Base-by-base conservation (phyloP, 257 asterid species). In the Nicotiana undulata region DNA sequence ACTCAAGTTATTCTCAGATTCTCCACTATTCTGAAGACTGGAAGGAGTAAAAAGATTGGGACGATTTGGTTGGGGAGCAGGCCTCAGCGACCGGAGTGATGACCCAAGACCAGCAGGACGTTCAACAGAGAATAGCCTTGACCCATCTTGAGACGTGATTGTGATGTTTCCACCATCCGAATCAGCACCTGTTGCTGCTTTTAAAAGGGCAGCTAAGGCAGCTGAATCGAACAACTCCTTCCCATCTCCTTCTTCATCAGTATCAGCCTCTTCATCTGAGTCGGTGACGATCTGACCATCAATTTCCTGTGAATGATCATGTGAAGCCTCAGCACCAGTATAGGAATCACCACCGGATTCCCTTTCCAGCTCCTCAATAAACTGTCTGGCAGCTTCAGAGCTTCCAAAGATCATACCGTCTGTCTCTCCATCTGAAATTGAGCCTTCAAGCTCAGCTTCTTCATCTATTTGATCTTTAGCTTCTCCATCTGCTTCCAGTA, bases 101-200 rank as follows among this genome's bases (percentile, higher is more conserved):
- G 99, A 87, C 60, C 99, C 99, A 83, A 95, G 83, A 52, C 99
- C 99, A 28, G 96, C 98, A 18, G 99, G 99, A 9, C 94, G 95
- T 88, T 95, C 99, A 29, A 93, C 91, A 4, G 97, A 88, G 91
- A 95, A 95, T 79, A 93, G 98, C 88, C 96, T 90, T 24, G 99
- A 91, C 49, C 97, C 98, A 75, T 95, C 99, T 83, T 88, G 98
- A 65, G 97, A 89, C 34, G 93, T 90, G 83, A 93, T 88, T n/a
- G 93, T 92, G 82, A 93, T 89, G 66, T 81, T 88, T 29, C 94
- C 92, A 80, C 95, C 94, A 65, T 92, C 91, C 2, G 97, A 55
- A 60, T 93, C 97, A 61, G 94, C 88, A 78, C 98, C 97, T 2
- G 96, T 90, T 59, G 98, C 98, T 65, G 98, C 99, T 88, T 95